These are phyloP conservation scores for Scleroderma citrinum DNA, from an alignment of 768 basidiomycete genomes.

Conservation along the genomic window DNA sequence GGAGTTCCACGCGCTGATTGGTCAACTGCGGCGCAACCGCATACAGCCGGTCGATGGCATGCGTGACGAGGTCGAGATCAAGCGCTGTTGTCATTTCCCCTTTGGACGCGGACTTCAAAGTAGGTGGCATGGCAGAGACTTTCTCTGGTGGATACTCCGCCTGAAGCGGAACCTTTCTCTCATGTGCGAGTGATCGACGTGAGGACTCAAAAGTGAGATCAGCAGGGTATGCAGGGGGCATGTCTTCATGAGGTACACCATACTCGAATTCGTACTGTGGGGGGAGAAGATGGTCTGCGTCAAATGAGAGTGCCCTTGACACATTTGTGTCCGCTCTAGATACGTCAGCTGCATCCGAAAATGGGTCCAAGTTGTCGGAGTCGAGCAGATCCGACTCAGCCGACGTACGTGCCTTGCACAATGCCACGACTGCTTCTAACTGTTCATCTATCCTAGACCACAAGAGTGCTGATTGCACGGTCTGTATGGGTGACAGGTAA, in stretches of 20 bases:
- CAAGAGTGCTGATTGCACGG: slow-evolving; percentile 57
- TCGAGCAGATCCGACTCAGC: background rate
- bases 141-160: slow-evolving; percentile 19
- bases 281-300: slow-evolving; percentile 36
- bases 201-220: slow-evolving; percentile 1
- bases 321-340: background rate
- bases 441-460: slow-evolving; percentile 75
- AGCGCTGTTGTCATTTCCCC: slow-evolving; percentile 38
- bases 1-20: slow-evolving; percentile 91
- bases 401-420: slow-evolving; percentile 56
- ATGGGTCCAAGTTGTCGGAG: background rate
- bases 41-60: slow-evolving; percentile 88
- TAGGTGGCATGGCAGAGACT: slow-evolving; percentile 3
- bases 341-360: background rate
- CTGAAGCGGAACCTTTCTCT: slow-evolving; percentile 7
- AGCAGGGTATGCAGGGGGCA: slow-evolving; percentile 21
- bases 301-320: slow-evolving; percentile 6
- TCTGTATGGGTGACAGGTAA: slow-evolving; percentile 37
- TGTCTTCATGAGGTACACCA: slow-evolving; percentile 11
- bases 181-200: slow-evolving; percentile 5
- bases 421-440: slow-evolving; percentile 58
- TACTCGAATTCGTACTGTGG: slow-evolving; percentile 47
- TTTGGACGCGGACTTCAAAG: slow-evolving; percentile 58
- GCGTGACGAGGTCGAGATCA: slow-evolving; percentile 80
- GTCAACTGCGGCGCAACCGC: slow-evolving; percentile 80